Evolutionary conservation across 768 basidiomycete species (phyloP).

Genomic region (Macrolepiota dolichaula): DNA sequence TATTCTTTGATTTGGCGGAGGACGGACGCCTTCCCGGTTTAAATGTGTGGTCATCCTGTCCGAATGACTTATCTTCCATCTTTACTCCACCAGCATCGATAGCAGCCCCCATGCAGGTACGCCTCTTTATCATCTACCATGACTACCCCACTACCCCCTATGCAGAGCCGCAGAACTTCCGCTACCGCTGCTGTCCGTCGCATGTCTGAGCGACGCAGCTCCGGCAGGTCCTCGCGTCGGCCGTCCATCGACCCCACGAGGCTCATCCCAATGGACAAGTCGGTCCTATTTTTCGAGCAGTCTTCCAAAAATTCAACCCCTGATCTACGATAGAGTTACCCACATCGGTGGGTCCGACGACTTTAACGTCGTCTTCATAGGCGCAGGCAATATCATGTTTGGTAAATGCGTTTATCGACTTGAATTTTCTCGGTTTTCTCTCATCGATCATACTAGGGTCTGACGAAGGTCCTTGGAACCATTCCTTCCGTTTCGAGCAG

Average conservation of each 20-base stretch:
- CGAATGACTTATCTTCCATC: not conserved
- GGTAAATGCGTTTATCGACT: slow-evolving; percentile 37
- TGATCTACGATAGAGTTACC: slow-evolving; percentile 32
- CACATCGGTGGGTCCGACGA: slow-evolving; percentile 60
- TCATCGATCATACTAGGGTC: slow-evolving; percentile 49
- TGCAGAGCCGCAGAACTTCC: slow-evolving; percentile 40
- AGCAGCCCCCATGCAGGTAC: not conserved
- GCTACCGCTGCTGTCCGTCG: slow-evolving; percentile 34
- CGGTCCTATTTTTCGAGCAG: slow-evolving; percentile 15
- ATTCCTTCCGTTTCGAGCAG: slow-evolving; percentile 90
- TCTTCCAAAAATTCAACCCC: slow-evolving; percentile 13
- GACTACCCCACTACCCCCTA: slow-evolving; percentile 12
- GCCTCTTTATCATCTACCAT: slow-evolving; percentile 9
- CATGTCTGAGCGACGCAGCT: slow-evolving; percentile 43
- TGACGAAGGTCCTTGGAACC: slow-evolving; percentile 89
- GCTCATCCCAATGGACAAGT: slow-evolving; percentile 82
- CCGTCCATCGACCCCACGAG: slow-evolving; percentile 75
- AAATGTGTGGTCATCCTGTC: not conserved
- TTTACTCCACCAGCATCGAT: slow-evolving; percentile 9
- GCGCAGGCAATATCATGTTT: slow-evolving; percentile 99
- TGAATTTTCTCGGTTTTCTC: slow-evolving; percentile 1
- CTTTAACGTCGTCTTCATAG: slow-evolving; percentile 94
- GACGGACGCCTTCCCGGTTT: not conserved
- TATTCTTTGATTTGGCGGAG: not conserved
- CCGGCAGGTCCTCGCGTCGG: slow-evolving; percentile 49